Evolutionary conservation across 768 basidiomycete genomes (phyloP).

Genomic region (Lactarius hengduanensis): DNA sequence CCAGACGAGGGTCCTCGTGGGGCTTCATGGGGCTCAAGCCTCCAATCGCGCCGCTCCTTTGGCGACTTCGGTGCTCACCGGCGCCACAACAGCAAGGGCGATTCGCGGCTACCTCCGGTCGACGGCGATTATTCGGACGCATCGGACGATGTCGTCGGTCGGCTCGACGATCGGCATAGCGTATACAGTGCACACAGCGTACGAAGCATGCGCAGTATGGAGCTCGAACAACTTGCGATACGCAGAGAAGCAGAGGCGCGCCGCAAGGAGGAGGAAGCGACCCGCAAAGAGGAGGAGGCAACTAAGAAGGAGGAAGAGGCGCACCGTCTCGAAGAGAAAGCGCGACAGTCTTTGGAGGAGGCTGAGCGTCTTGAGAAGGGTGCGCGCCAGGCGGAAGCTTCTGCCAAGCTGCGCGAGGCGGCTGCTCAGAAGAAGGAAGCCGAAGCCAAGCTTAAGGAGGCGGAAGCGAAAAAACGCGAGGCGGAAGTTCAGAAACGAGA

Average conservation of each 20-base stretch:
- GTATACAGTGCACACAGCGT: constrained; percentile 18
- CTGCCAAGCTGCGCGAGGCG: constrained; percentile 29
- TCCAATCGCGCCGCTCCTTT: constrained; percentile 26
- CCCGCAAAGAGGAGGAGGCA: constrained; percentile 34
- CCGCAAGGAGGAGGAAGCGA: constrained; percentile 33
- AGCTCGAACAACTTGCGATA: constrained; percentile 29
- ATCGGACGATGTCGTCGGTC: constrained; percentile 25
- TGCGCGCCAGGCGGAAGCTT: constrained; percentile 31
- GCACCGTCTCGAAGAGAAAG: constrained; percentile 31
- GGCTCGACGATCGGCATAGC: constrained; percentile 25
- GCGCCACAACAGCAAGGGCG: constrained; percentile 24
- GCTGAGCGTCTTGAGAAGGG: constrained; percentile 29
- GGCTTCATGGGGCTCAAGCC: constrained; percentile 21
- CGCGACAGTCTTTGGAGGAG: constrained; percentile 27
- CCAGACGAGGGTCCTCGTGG: constrained; percentile 24
- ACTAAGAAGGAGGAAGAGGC: constrained; percentile 31
- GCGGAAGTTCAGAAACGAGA: constrained; percentile 38
- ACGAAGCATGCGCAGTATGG: constrained; percentile 24
- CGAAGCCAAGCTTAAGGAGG: constrained; percentile 30
- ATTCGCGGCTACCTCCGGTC: constrained; percentile 14
- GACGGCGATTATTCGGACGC: constrained; percentile 20
- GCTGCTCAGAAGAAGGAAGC: constrained; percentile 26
- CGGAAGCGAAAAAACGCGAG: constrained; percentile 36
- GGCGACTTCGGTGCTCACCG: constrained; percentile 20
- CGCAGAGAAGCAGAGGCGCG: constrained; percentile 27